A percentile compares a stretch with the other conserved stretches of the same genome.
These are phyloP conservation scores for Xylariomycetidae sp. DNA, from an alignment of 2,329 filamentous ascomycete genomes.

Conservation along the genomic window DNA sequence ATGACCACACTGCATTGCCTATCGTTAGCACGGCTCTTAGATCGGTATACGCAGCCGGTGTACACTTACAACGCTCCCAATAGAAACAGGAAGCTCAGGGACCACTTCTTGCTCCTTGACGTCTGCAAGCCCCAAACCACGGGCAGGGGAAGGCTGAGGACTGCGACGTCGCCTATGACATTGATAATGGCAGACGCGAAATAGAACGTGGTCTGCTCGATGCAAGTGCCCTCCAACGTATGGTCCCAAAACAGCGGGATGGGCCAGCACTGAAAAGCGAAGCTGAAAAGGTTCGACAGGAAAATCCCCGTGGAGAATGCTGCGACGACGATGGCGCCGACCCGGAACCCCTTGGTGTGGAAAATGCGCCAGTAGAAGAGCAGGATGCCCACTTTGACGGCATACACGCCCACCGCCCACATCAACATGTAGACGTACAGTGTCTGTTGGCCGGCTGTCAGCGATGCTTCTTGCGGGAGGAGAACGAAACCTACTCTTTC, in stretches of 20 bases:
- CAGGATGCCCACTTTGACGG: constrained; percentile 24
- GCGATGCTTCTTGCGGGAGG: too few species aligned
- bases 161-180: constrained; percentile 22
- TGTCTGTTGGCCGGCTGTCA: too few species aligned
- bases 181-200: constrained; percentile 22
- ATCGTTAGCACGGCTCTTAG: too few species aligned
- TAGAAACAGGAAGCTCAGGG: constrained; percentile 25
- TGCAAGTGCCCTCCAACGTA: constrained; percentile 12
- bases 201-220: constrained; percentile 20
- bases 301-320: constrained; percentile 18
- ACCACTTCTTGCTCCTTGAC: constrained; percentile 23
- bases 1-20: constrained; percentile 15
- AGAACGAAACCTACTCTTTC: constrained; percentile 16
- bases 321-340: constrained; percentile 16
- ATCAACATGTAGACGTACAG: constrained; percentile 23
- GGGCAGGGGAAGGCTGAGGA: constrained; percentile 25
- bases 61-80: constrained; percentile 26
- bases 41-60: too few species aligned
- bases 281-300: constrained; percentile 19
- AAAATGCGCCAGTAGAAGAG: constrained; percentile 26
- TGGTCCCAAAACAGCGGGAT: constrained; percentile 18
- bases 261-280: constrained; percentile 19
- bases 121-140: constrained; percentile 25
- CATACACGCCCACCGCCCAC: constrained; percentile 21
- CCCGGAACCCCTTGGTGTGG: constrained; percentile 16